A percentile compares a stretch with the other conserved stretches of the same genome.
phyloP scores from a whole-genome alignment of 305 asterid species.

The Fraxinus baroniana region DNA sequence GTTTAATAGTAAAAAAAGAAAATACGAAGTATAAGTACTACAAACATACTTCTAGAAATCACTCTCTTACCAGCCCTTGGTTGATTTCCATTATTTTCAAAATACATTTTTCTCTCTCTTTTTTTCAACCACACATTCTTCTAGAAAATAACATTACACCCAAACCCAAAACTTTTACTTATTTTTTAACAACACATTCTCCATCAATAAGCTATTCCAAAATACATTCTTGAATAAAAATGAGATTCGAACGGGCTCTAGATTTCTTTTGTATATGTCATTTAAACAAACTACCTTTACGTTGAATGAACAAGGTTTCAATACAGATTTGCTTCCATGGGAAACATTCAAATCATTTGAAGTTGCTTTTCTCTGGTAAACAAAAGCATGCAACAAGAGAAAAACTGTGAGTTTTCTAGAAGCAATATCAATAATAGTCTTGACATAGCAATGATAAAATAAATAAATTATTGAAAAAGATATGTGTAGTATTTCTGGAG shows the following conservation, averaged over 20 bases:
- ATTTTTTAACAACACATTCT: no score
- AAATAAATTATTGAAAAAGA: constrained; percentile 7
- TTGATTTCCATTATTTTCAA: no score
- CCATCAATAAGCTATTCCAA: no score
- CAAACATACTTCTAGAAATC: constrained; percentile 2
- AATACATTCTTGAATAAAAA: no score
- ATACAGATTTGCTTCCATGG: constrained; percentile 36
- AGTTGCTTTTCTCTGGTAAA: constrained; percentile 53
- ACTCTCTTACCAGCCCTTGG: background rate
- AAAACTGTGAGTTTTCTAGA: background rate
- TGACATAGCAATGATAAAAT: background rate
- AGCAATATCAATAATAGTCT: constrained; percentile 12
- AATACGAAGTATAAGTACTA: constrained; percentile 15
- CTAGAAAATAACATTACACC: no score
- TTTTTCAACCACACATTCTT: no score
- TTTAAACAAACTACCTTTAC: constrained; percentile 40
- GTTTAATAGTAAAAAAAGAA: constrained; percentile 26
- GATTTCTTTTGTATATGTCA: constrained; percentile 5
- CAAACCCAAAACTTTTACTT: no score
- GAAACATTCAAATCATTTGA: constrained; percentile 38
- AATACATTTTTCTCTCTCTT: no score
- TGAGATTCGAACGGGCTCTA: background rate
- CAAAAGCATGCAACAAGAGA: constrained; percentile 18
- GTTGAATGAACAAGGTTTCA: constrained; percentile 35
- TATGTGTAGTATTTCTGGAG: background rate